Evolutionary conservation across 129 eudicot species (phyloP), one percentile per base, ranked within the genome.

Genomic region (Mikania micrantha): DNA sequence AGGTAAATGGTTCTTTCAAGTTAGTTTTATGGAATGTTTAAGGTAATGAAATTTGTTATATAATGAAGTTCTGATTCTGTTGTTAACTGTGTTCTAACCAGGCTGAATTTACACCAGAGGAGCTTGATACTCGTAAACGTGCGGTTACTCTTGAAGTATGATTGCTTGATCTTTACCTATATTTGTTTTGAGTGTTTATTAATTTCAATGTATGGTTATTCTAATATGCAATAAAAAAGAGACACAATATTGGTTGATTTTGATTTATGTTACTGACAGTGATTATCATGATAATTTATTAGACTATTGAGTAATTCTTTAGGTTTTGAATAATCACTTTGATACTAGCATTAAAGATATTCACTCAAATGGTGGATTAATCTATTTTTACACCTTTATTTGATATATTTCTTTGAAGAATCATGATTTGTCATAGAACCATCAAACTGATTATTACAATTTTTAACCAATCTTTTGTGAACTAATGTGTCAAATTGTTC

Each of bases 101-200:
- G 96, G 93, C 96, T 48, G 93, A 89, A 7, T 85, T 89, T 49
- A 89, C 93, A 39, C 96, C 93, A 10, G 93, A 89, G 27, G 87
- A 89, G 61, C 96, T 89, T 72, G 81, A 83, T 68, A 81, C 93
- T 58, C 80, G 90, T 57, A 89, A 89, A 53, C 82, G 88, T 34
- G 85, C 69, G 20, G 81, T 88, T 20, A 72, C 74, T 36, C 66
- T 86, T 74, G 90, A 79, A 40, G 93, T 86, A 84, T 42, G 96
- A 39, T 36, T 13, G 5, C 38, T 29, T 57, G 22, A 3, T 40
- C 54, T 1, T 42, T 41, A 54, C 24, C 5, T 52, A 20, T 13
- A 56, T 39, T 27, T 64, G 25, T 39, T 60, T 67, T 47, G 15
- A 19, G 9, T 50, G 29, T 56, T 15, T 45, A 21, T 13, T 12